Evolutionary conservation across 768 basidiomycete genomes (phyloP), one percentile per base, ranked within the genome.

Genomic region (Trametes maxima): DNA sequence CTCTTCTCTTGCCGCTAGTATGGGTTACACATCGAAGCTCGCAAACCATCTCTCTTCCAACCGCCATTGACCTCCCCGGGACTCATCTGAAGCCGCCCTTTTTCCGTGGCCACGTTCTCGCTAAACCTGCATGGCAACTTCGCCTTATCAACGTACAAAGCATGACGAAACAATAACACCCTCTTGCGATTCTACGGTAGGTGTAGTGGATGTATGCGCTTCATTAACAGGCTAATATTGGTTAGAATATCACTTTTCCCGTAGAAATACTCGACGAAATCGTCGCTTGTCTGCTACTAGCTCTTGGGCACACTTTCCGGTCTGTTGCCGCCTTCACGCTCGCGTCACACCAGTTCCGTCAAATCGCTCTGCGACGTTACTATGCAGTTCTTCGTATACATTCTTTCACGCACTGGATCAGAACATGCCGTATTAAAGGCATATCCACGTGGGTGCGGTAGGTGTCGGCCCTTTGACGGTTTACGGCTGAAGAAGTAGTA

Each of bases 231-330:
- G 5, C n/a, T 22, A 33, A 33, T 33, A 3, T 8, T 3, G 8
- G 28, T 14, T 28, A 28, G 22, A 12, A 19, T 25, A 5, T 10
- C 6, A 11, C 21, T 33, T 24, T 60, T 33, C 71, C 72, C 0
- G 47, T 60, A 17, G 74, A 75, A 43, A 58, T 75, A 10, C 40
- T 74, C 11, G 72, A 74, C 36, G 47, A 55, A 17, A 65, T 75
- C 40, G 64, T 68, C 16, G 40, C 55, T 2, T 47, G 55, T n/a
- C 54, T 71, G 2, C 64, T 75, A 11, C 64, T 75, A 11, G 55
- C 14, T 7, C 40, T 52, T 24, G 56, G 59, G 21, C 58, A 54
- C 25, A 22, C 54, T 3, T 75, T 75, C 58, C 54, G 65, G 0
- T 63, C 67, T 6, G 68, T 75, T 48, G 65, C 67, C 1, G 50